phyloP scores from a whole-genome alignment of 148 eudicot species.

The Vaccinium vitisidaea region DNA sequence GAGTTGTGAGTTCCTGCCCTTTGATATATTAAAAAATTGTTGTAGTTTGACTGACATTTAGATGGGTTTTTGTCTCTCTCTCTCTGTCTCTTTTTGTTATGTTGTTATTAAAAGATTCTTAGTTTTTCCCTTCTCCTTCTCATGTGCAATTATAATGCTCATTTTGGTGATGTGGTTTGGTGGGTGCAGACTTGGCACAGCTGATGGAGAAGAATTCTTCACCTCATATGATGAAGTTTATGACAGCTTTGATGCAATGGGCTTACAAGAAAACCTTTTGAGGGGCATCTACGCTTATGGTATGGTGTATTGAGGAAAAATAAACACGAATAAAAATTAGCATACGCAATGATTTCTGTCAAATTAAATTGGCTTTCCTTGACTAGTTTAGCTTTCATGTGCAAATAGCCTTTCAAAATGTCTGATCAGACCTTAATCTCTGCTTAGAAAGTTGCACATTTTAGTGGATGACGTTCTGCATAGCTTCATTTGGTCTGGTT shows the following conservation, averaged over 20 bases:
- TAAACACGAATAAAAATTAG: not conserved
- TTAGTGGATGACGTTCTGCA: not conserved
- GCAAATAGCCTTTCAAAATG: not conserved
- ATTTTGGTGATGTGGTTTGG: slow-evolving; percentile 4
- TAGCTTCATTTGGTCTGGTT: slow-evolving; percentile 1
- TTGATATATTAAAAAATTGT: not conserved
- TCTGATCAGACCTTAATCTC: not conserved
- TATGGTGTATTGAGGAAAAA: not conserved
- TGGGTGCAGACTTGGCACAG: slow-evolving; percentile 23
- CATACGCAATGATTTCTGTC: not conserved
- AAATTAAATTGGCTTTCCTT: not conserved
- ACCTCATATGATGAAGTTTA: slow-evolving; percentile 32
- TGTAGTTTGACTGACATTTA: not conserved
- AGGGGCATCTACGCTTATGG: slow-evolving; percentile 46
- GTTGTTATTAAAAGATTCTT: not conserved
- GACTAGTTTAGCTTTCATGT: not conserved
- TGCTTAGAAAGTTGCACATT: not conserved
- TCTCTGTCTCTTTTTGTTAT: not conserved
- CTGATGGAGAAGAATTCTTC: slow-evolving; percentile 35
- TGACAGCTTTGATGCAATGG: slow-evolving; percentile 44
- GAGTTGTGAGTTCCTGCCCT: slow-evolving; percentile 27
- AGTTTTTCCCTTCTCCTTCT: not conserved
- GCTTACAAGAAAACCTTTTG: slow-evolving; percentile 38
- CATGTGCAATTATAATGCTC: not conserved
- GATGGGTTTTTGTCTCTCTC: not conserved